phyloP scores from a whole-genome alignment of 2,329 filamentous ascomycete species.

The Beauveria rudraprayagi region DNA sequence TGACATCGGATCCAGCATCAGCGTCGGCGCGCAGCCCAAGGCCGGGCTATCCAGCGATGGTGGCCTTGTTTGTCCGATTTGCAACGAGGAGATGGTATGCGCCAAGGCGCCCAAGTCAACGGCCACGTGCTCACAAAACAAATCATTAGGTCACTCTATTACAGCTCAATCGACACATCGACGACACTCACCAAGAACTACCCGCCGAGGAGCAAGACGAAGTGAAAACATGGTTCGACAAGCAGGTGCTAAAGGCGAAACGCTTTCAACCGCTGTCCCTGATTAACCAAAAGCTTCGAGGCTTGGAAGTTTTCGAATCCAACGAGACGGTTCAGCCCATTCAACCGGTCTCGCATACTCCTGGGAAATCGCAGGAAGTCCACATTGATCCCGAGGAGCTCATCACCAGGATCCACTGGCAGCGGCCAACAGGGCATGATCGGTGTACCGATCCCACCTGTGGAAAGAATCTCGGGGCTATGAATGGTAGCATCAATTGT shows the following conservation, averaged over 20 bases:
- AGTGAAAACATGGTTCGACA: slow-evolving; percentile 94
- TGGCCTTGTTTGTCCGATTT: slow-evolving; percentile 89
- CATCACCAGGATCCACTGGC: slow-evolving; percentile 85
- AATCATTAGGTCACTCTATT: slow-evolving; percentile 68
- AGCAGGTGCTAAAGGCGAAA: slow-evolving; percentile 87
- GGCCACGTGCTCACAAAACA: not conserved
- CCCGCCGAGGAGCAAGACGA: slow-evolving; percentile 85
- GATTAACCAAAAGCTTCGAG: slow-evolving; percentile 88
- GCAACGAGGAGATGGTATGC: slow-evolving; percentile 89
- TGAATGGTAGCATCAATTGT: slow-evolving; percentile 85
- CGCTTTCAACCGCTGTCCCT: slow-evolving; percentile 85
- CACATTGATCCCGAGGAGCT: slow-evolving; percentile 76
- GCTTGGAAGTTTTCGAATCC: slow-evolving; percentile 87
- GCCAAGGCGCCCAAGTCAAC: too few relatives aligned
- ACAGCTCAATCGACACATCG: slow-evolving; percentile 78
- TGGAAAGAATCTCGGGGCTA: slow-evolving; percentile 66
- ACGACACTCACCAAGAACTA: slow-evolving; percentile 84
- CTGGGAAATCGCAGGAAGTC: slow-evolving; percentile 34
- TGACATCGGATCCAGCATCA: slow-evolving; percentile 76
- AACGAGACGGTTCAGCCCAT: slow-evolving; percentile 55
- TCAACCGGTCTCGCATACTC: slow-evolving; percentile 22
- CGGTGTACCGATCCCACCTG: slow-evolving; percentile 82
- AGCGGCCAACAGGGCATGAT: slow-evolving; percentile 65
- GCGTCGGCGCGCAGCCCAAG: slow-evolving; percentile 49
- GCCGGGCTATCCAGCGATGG: slow-evolving; percentile 41